Evolutionary conservation across 768 basidiomycete species (phyloP).

Genomic region (Termitomyces sp.): DNA sequence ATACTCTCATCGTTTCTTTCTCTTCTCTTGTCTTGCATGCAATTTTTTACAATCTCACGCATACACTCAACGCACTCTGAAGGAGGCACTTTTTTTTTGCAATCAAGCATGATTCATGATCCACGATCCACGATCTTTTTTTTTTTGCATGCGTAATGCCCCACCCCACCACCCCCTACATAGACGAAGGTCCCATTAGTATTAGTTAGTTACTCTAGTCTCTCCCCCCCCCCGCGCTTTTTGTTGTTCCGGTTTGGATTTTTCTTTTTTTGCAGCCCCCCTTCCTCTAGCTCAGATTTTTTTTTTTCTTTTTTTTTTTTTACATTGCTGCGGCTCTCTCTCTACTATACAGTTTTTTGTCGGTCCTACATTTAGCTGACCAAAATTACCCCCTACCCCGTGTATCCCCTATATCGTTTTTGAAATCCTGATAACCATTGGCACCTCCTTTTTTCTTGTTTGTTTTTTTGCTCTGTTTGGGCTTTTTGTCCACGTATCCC

Average conservation of each 20-base stretch:
- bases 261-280: too few species aligned
- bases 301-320: not conserved
- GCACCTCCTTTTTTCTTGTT: not conserved
- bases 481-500: too few species aligned
- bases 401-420: slow-evolving; percentile 15
- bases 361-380: not conserved
- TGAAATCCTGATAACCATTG: slow-evolving; percentile 15
- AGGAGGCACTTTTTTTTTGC: slow-evolving; percentile 57
- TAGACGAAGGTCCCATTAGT: slow-evolving; percentile 34
- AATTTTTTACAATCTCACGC: slow-evolving; percentile 33
- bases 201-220: slow-evolving; percentile 12
- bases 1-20: slow-evolving; percentile 12
- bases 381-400: not conserved
- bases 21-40: slow-evolving; percentile 37
- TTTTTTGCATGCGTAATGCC: slow-evolving; percentile 49
- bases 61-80: slow-evolving; percentile 51
- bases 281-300: too few species aligned
- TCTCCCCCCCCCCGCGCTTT: not conserved
- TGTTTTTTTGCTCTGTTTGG: too few species aligned
- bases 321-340: not conserved
- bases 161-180: slow-evolving; percentile 26
- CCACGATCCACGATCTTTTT: slow-evolving; percentile 14
- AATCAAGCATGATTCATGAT: slow-evolving; percentile 31
- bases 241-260: slow-evolving; percentile 5
- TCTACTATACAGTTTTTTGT: slow-evolving; percentile 3